These are phyloP conservation scores for Tephrocybe sp. DNA, from an alignment of 768 basidiomycete species.

Conservation along the genomic window DNA sequence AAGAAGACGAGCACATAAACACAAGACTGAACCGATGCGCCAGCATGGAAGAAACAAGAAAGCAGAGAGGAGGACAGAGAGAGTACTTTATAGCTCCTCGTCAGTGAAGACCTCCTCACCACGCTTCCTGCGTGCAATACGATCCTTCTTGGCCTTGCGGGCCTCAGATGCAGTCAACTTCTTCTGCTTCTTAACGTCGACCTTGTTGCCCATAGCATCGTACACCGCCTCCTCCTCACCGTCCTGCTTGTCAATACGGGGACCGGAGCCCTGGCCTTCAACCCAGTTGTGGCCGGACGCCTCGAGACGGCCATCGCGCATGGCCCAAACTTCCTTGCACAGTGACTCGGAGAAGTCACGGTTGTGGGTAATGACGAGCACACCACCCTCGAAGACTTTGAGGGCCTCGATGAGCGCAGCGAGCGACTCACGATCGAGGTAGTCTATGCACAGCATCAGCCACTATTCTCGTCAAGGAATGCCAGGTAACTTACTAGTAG, in stretches of 20 bases:
- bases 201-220: slow-evolving; percentile 99
- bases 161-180: slow-evolving; percentile 81
- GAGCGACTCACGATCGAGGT: slow-evolving; percentile 98
- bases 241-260: slow-evolving; percentile 91
- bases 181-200: slow-evolving; percentile 81
- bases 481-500: slow-evolving; percentile 62
- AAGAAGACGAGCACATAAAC: slow-evolving; percentile 11
- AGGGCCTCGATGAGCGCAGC: slow-evolving; percentile 98
- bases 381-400: slow-evolving; percentile 98
- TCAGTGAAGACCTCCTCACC: slow-evolving; percentile 72
- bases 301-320: slow-evolving; percentile 95
- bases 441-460: slow-evolving; percentile 51
- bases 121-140: slow-evolving; percentile 85
- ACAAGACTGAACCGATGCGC: slow-evolving; percentile 10
- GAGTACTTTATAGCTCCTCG: slow-evolving; percentile 50
- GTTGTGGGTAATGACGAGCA: slow-evolving; percentile 97
- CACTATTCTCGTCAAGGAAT: not conserved
- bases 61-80: slow-evolving; percentile 5
- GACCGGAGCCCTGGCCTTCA: slow-evolving; percentile 94
- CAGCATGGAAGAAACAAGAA: slow-evolving; percentile 4
- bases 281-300: slow-evolving; percentile 99
- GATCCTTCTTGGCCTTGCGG: slow-evolving; percentile 95
- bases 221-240: slow-evolving; percentile 89
- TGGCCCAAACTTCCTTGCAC: slow-evolving; percentile 98
- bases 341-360: slow-evolving; percentile 98